Evolutionary conservation across 352 stramenopile genomes (phyloP).

Genomic region (Phytopythium mirpurense): DNA sequence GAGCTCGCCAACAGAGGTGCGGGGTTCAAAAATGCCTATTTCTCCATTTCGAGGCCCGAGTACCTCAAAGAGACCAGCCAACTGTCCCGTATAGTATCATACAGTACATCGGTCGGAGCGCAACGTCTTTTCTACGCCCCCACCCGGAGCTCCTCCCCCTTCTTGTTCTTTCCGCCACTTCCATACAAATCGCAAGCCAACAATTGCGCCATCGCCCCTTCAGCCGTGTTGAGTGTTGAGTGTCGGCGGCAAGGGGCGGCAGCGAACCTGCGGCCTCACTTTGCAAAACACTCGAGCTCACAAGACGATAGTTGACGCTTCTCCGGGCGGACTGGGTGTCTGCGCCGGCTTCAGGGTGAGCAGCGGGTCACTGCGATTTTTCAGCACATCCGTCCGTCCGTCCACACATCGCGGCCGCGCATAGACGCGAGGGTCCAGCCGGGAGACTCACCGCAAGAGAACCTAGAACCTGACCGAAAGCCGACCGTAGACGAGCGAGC

Average conservation of each 20-base stretch:
- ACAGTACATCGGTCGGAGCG: too few species aligned
- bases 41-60: too few species aligned
- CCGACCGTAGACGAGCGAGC: too few species aligned
- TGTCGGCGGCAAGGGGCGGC: not conserved
- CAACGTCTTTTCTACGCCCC: not conserved
- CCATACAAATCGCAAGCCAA: not conserved
- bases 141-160: not conserved
- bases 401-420: constrained; percentile 1
- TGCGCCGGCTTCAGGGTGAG: too few species aligned
- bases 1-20: too few species aligned
- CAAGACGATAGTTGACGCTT: constrained; percentile 4
- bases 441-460: not conserved
- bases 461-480: too few species aligned
- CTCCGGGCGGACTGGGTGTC: not conserved
- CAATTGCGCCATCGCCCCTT: not conserved
- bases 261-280: constrained; percentile 4
- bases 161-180: not conserved
- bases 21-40: too few species aligned
- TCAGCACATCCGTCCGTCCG: not conserved
- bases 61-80: too few species aligned
- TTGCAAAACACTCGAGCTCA: constrained; percentile 1
- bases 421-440: not conserved
- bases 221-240: not conserved
- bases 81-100: too few species aligned
- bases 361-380: too few species aligned